Evolutionary conservation across 306 rosid genomes (phyloP).

Genomic region (Trifolium fragiferum): DNA sequence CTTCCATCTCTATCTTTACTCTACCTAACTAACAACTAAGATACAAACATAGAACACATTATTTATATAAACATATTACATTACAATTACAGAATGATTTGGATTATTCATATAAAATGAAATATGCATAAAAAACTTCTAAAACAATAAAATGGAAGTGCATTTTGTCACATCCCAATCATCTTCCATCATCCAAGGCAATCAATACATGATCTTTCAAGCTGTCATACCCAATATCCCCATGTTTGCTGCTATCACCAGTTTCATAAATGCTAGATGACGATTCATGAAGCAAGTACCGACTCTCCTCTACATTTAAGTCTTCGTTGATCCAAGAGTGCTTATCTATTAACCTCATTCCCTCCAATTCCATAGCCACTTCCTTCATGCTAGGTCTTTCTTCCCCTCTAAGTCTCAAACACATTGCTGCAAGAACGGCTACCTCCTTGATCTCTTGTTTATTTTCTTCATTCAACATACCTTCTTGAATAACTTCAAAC

Average conservation of each 20-base stretch:
- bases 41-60: too few relatives aligned
- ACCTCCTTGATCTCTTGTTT: constrained; percentile 24
- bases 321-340: neutral
- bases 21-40: too few relatives aligned
- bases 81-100: too few relatives aligned
- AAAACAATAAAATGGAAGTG: neutral
- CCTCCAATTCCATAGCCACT: constrained; percentile 27
- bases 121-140: neutral
- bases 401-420: constrained; percentile 24
- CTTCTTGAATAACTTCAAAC: constrained; percentile 7
- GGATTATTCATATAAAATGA: too few relatives aligned
- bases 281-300: neutral
- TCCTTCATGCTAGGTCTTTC: constrained; percentile 31
- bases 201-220: neutral
- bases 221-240: neutral
- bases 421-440: constrained; percentile 10
- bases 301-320: constrained; percentile 1
- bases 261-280: neutral
- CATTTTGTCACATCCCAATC: neutral
- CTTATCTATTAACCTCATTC: constrained; percentile 6
- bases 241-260: neutral
- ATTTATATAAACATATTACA: too few relatives aligned
- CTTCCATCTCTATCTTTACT: too few relatives aligned
- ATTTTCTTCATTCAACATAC: constrained; percentile 16
- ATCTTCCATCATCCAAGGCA: constrained; percentile 14